Evolutionary conservation across 495 filamentous ascomycete species (phyloP).

Genomic region (Zalerion maritima): DNA sequence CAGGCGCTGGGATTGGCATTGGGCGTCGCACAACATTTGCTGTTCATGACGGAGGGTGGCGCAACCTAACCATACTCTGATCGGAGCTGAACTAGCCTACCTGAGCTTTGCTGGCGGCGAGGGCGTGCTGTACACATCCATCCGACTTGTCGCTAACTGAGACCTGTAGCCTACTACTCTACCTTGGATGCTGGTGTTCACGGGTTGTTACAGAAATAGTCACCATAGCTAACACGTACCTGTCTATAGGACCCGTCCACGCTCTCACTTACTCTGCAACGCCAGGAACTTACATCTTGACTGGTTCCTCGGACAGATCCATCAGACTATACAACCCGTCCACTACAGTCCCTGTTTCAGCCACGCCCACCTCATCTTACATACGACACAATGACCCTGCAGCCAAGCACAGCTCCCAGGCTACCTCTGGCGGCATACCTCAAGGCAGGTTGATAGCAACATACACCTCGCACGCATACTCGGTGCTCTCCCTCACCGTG

Average conservation of each 20-base stretch:
- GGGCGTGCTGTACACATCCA: neutral
- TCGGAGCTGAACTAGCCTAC: neutral
- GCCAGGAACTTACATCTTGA: conserved; percentile 61
- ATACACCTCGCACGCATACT: conserved; percentile 82
- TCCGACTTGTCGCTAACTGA: neutral
- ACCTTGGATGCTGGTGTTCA: too few species aligned
- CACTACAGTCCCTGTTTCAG: conserved; percentile 21
- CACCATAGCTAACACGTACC: conserved; percentile 6
- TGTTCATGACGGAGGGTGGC: too few species aligned
- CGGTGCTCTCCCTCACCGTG: conserved; percentile 67
- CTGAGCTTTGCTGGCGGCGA: neutral
- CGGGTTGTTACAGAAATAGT: too few species aligned
- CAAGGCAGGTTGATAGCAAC: conserved; percentile 53
- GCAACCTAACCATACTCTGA: neutral
- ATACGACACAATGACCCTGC: conserved; percentile 1
- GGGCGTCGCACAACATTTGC: too few species aligned
- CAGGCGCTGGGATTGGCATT: too few species aligned
- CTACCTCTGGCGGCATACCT: conserved; percentile 19
- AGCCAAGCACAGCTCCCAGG: conserved; percentile 1
- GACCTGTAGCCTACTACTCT: too few species aligned
- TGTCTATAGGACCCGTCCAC: conserved; percentile 55
- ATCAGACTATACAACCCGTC: conserved; percentile 65
- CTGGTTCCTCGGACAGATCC: conserved; percentile 71
- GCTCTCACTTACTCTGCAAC: conserved; percentile 56
- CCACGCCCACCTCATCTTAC: conserved; percentile 19